These are phyloP conservation scores for Bryoglossum gracile DNA, from an alignment of 495 filamentous ascomycete genomes.

Conservation along the genomic window DNA sequence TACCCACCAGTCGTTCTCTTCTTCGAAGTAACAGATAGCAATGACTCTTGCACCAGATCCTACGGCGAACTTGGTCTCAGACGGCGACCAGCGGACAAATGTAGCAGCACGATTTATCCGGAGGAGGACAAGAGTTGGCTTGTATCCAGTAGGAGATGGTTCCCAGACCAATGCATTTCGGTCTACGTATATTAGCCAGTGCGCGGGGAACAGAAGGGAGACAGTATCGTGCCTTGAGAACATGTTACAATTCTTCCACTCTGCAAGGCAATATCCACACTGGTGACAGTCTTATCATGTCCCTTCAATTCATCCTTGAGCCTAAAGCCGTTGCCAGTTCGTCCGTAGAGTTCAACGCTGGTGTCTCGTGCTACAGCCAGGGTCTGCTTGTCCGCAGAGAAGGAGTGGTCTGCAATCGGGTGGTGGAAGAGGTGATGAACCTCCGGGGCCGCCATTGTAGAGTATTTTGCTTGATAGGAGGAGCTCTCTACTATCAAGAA, in stretches of 20 bases:
- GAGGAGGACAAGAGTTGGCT: slow-evolving; percentile 91
- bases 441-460: slow-evolving; percentile 74
- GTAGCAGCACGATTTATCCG: slow-evolving; percentile 96
- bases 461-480: slow-evolving; percentile 67
- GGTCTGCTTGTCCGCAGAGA: slow-evolving; percentile 83
- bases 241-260: slow-evolving; percentile 93
- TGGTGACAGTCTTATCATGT: slow-evolving; percentile 93
- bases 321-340: slow-evolving; percentile 66
- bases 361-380: slow-evolving; percentile 89
- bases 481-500: slow-evolving; percentile 94
- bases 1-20: slow-evolving; percentile 99
- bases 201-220: neutral
- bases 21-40: slow-evolving; percentile 97
- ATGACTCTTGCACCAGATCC: slow-evolving; percentile 93
- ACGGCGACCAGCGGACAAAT: slow-evolving; percentile 94
- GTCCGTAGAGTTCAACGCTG: slow-evolving; percentile 80
- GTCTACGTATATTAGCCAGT: slow-evolving; percentile 49
- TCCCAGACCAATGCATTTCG: slow-evolving; percentile 99
- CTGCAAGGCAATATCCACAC: slow-evolving; percentile 88
- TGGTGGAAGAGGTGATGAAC: slow-evolving; percentile 95
- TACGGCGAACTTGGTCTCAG: slow-evolving; percentile 93
- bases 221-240: slow-evolving; percentile 65
- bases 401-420: slow-evolving; percentile 95
- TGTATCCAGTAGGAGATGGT: slow-evolving; percentile 82
- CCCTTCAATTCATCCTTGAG: slow-evolving; percentile 88